Conservation (phyloP, 257 asterid genomes). For the Solanum ossicruentum region DNA sequence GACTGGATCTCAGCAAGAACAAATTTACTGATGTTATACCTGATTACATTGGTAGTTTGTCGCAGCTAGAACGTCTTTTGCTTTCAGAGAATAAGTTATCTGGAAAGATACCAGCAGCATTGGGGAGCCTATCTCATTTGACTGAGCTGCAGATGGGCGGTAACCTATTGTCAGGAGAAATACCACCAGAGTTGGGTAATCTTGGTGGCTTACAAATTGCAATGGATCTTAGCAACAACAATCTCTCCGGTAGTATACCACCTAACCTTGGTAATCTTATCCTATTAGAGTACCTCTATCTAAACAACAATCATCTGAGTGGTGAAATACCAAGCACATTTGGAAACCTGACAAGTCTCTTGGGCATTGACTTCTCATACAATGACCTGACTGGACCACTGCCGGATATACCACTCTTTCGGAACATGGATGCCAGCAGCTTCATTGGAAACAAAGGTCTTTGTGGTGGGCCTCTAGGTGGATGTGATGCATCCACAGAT, state of each 20-base stretch:
- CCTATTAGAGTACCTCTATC: conserved; percentile 51
- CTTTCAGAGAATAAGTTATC: conserved; percentile 60
- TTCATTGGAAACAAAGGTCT: conserved; percentile 73
- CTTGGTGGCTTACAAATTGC: conserved; percentile 74
- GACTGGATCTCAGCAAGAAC: conserved; percentile 83
- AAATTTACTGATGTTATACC: conserved; percentile 47
- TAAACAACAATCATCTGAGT: conserved; percentile 57
- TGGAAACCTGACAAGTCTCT: conserved; percentile 61
- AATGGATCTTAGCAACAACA: conserved; percentile 67
- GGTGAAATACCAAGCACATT: conserved; percentile 82
- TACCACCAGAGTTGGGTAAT: conserved; percentile 68
- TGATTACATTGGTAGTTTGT: conserved; percentile 48
- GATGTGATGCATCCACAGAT: conserved; percentile 25
- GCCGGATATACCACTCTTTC: conserved; percentile 59
- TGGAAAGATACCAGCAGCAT: conserved; percentile 57
- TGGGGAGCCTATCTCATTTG: conserved; percentile 74
- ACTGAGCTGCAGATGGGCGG: conserved; percentile 91
- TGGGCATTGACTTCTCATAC: conserved; percentile 80
- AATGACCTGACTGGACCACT: conserved; percentile 66
- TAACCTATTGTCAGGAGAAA: conserved; percentile 53
- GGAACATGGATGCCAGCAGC: conserved; percentile 59
- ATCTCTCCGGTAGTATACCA: conserved; percentile 65
- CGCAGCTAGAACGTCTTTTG: conserved; percentile 65
- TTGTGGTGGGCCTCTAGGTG: conserved; percentile 79
- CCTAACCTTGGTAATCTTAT: conserved; percentile 74